A percentile compares a stretch with the other conserved stretches of the same genome.
phyloP scores from a whole-genome alignment of 169 alveolate genomes.

The Plasmodium cynomolgi region DNA sequence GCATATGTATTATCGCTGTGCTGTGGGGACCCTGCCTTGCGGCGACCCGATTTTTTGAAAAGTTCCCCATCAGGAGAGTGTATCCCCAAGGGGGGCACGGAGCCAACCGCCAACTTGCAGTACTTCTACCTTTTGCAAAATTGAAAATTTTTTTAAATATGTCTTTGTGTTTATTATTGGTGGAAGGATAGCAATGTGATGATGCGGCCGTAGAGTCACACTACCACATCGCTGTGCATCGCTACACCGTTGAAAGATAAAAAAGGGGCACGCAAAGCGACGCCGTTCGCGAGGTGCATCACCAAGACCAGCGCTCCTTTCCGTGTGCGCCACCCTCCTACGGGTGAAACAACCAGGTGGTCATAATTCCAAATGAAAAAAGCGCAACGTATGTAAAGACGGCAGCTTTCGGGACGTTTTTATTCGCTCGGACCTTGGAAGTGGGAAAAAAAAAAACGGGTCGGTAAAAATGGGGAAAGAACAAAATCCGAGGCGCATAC shows the following conservation, averaged over 20 bases:
- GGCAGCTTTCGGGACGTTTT: slow-evolving; percentile 85
- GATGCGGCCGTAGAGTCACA: background rate
- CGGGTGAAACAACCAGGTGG: slow-evolving; percentile 87
- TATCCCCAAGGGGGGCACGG: background rate
- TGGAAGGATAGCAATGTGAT: background rate
- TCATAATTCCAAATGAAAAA: slow-evolving; percentile 85
- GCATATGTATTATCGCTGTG: no score
- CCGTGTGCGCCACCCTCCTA: slow-evolving; percentile 21
- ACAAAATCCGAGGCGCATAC: background rate
- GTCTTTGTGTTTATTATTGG: background rate
- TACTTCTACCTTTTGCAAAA: slow-evolving; percentile 16
- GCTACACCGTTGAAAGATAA: background rate
- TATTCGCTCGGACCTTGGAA: slow-evolving; percentile 79
- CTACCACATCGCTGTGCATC: background rate
- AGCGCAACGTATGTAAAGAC: slow-evolving; percentile 81
- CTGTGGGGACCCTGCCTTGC: background rate
- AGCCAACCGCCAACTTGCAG: background rate
- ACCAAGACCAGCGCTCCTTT: background rate
- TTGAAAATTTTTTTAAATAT: background rate
- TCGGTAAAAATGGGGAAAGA: background rate
- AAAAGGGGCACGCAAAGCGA: background rate
- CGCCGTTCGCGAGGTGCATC: background rate
- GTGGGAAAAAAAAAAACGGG: background rate
- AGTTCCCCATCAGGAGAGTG: background rate
- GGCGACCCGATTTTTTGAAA: background rate